These are phyloP conservation scores for Fusarium armeniacum DNA, from an alignment of 2,329 filamentous ascomycete species.

Conservation along the genomic window DNA sequence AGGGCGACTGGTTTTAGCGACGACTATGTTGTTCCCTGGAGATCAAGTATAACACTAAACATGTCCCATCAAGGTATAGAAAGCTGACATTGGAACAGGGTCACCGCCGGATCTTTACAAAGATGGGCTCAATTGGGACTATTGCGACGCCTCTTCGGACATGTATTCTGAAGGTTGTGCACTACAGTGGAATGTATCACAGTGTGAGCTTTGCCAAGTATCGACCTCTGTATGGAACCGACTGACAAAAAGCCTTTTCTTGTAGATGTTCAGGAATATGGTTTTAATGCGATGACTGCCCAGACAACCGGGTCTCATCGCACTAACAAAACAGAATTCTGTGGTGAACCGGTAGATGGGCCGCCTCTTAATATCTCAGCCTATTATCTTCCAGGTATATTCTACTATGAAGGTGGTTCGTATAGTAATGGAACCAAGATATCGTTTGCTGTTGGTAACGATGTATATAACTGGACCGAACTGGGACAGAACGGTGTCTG, in stretches of 20 bases:
- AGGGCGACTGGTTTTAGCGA: neutral
- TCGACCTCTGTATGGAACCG: no score
- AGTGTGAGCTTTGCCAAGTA: neutral
- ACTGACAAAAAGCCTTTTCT: accelerated
- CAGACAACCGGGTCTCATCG: no score
- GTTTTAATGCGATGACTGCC: neutral
- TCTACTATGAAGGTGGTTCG: no score
- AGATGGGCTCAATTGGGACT: no score
- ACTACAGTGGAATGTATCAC: neutral
- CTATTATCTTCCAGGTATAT: neutral
- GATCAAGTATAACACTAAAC: neutral
- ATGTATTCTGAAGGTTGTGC: no score
- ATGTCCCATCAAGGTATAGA: no score
- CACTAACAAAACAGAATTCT: neutral
- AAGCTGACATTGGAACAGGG: neutral
- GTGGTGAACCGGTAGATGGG: neutral
- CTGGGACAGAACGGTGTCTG: neutral
- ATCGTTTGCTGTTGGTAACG: neutral
- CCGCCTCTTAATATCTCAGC: slow-evolving; percentile 17
- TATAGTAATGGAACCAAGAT: no score
- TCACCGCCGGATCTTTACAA: no score
- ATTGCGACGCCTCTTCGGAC: no score
- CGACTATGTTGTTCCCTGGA: neutral
- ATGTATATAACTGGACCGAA: neutral
- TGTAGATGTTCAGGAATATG: slow-evolving; percentile 6